Conservation (phyloP, 352 stramenopile genomes). For the Peronospora tabacina region DNA sequence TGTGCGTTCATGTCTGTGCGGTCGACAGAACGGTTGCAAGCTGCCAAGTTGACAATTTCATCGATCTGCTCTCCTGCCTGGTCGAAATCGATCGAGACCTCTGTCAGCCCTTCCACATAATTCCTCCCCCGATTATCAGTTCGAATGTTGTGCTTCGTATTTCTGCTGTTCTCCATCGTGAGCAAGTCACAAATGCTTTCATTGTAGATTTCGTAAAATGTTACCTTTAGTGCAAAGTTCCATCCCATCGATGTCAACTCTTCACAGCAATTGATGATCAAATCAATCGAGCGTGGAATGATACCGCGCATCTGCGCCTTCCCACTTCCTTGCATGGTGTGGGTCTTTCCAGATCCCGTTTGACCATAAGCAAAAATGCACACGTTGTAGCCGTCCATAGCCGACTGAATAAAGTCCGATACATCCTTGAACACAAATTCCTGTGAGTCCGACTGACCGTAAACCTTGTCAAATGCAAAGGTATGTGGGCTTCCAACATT, state of each 20-base stretch:
- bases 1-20: constrained; percentile 98
- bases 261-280: constrained; percentile 75
- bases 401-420: constrained; percentile 84
- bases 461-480: constrained; percentile 98
- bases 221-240: constrained; percentile 94
- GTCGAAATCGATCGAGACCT: constrained; percentile 65
- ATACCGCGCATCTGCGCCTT: constrained; percentile 95
- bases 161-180: constrained; percentile 34
- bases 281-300: constrained; percentile 95
- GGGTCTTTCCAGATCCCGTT: constrained; percentile 95
- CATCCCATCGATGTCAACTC: constrained; percentile 83
- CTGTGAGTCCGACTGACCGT: constrained; percentile 91
- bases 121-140: constrained; percentile 75
- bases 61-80: constrained; percentile 83
- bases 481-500: constrained; percentile 65
- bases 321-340: constrained; percentile 98
- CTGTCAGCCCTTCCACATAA: constrained; percentile 86
- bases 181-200: constrained; percentile 98
- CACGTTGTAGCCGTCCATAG: constrained; percentile 97
- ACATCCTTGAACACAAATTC: constrained; percentile 93
- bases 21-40: constrained; percentile 92
- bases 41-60: constrained; percentile 83
- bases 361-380: constrained; percentile 99
- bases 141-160: constrained; percentile 71
- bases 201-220: constrained; percentile 99